phyloP scores from a whole-genome alignment of 1,284 basidiomycete species.

The Thelephora terrestris region DNA sequence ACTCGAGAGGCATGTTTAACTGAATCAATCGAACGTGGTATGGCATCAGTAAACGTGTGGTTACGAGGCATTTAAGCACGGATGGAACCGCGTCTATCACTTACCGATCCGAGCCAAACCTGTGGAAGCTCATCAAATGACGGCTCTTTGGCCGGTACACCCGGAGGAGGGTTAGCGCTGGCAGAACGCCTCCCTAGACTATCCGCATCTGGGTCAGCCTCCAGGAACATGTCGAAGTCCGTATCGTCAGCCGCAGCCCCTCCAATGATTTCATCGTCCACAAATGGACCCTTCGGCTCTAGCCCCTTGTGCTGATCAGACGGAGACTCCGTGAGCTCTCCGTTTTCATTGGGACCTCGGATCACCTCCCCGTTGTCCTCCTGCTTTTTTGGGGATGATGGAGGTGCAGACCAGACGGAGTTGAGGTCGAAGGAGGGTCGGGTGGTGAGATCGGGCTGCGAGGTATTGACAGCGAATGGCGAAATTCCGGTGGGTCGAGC shows the following conservation, averaged over 20 bases:
- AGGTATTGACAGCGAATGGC: conserved; percentile 37
- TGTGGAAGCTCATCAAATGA: conserved; percentile 41
- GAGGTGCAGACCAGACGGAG: conserved; percentile 42
- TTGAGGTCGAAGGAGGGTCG: conserved; percentile 60
- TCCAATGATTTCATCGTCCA: conserved; percentile 31
- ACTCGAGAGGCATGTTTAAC: conserved; percentile 72
- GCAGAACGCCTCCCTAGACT: too few relatives aligned
- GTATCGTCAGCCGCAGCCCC: conserved; percentile 49
- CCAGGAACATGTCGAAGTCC: conserved; percentile 77
- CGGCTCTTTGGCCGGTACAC: conserved; percentile 13
- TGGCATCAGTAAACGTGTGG: not conserved
- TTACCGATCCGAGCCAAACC: conserved; percentile 67
- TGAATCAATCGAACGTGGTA: conserved; percentile 19
- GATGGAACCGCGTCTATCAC: conserved; percentile 12
- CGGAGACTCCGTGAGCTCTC: too few relatives aligned
- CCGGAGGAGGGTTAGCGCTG: too few relatives aligned
- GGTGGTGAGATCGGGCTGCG: conserved; percentile 31
- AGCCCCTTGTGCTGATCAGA: conserved; percentile 4
- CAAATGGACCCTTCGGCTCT: conserved; percentile 30
- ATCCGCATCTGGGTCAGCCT: conserved; percentile 27
- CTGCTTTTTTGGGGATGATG: conserved; percentile 14
- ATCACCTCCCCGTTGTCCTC: conserved; percentile 11
- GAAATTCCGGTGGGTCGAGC: conserved; percentile 26
- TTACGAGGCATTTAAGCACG: not conserved
- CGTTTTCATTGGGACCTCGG: not conserved